Evolutionary conservation across 805 yeast genomes (phyloP).

Genomic region (Ogataea thermomethanolica): DNA sequence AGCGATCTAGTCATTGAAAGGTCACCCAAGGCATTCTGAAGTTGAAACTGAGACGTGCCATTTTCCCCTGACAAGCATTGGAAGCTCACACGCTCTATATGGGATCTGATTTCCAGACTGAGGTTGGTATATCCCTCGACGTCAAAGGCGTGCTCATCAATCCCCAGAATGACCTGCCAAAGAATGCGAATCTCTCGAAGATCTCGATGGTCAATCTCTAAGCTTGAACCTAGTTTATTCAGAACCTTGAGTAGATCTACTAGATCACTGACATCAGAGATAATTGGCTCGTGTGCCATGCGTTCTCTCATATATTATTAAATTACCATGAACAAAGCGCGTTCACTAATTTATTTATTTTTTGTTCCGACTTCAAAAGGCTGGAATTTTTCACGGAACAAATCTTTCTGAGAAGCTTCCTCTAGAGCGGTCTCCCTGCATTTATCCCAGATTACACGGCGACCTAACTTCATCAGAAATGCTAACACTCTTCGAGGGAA

Average conservation of each 20-base stretch:
- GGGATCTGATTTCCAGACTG: slow-evolving; percentile 14
- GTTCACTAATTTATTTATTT: slow-evolving; percentile 8
- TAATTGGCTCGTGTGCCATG: slow-evolving; percentile 4
- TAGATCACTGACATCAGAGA: slow-evolving; percentile 14
- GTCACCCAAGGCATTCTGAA: slow-evolving; percentile 16
- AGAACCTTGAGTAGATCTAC: slow-evolving; percentile 16
- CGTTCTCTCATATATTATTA: slow-evolving; percentile 8
- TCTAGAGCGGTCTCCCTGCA: slow-evolving; percentile 63
- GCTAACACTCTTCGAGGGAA: slow-evolving; percentile 83
- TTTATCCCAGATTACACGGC: slow-evolving; percentile 70
- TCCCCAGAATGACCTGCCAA: slow-evolving; percentile 28
- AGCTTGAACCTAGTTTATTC: slow-evolving; percentile 8
- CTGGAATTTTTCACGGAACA: slow-evolving; percentile 54
- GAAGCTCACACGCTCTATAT: slow-evolving; percentile 11
- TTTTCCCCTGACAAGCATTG: slow-evolving; percentile 15
- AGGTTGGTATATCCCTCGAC: slow-evolving; percentile 15
- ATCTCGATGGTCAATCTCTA: background rate
- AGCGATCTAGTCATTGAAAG: slow-evolving; percentile 8
- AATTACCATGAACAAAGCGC: slow-evolving; percentile 13
- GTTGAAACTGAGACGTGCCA: background rate
- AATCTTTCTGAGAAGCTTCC: slow-evolving; percentile 61
- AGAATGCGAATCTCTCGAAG: slow-evolving; percentile 18
- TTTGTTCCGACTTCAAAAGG: slow-evolving; percentile 45
- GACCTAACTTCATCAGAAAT: slow-evolving; percentile 53
- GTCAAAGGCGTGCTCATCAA: slow-evolving; percentile 21